phyloP scores from a whole-genome alignment of 306 rosid genomes.

The Inga oerstediana region DNA sequence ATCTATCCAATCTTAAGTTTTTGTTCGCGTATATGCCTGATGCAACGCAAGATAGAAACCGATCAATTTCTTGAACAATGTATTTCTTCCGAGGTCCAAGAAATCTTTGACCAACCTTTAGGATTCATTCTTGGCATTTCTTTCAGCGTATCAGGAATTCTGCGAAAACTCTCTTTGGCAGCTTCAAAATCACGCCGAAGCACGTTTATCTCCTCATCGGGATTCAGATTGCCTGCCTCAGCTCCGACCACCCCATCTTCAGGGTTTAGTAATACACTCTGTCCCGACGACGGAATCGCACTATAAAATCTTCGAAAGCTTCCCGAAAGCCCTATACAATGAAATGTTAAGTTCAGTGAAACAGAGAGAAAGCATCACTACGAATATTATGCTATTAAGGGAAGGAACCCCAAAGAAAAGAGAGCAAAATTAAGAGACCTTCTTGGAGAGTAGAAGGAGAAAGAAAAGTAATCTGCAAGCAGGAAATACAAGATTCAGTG shows the following conservation, averaged over 20 bases:
- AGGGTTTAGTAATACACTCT: conserved; percentile 30
- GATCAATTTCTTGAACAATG: conserved; percentile 19
- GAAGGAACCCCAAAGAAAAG: neutral
- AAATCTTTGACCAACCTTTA: conserved; percentile 53
- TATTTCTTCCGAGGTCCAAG: neutral
- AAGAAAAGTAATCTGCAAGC: conserved; percentile 42
- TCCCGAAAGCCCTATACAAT: conserved; percentile 53
- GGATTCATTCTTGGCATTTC: conserved; percentile 85
- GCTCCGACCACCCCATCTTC: conserved; percentile 15
- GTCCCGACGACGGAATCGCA: conserved; percentile 35
- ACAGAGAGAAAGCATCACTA: conserved; percentile 20
- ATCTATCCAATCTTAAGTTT: conserved; percentile 72
- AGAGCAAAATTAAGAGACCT: conserved; percentile 41
- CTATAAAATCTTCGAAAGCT: conserved; percentile 52
- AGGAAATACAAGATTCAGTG: conserved; percentile 26
- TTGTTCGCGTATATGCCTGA: conserved; percentile 91
- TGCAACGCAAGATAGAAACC: conserved; percentile 19
- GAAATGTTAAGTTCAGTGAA: conserved; percentile 14
- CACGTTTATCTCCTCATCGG: conserved; percentile 51
- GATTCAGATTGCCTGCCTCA: conserved; percentile 17
- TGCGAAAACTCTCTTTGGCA: conserved; percentile 64
- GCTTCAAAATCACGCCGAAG: conserved; percentile 69
- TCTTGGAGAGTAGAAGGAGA: conserved; percentile 39
- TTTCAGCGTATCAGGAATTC: conserved; percentile 64
- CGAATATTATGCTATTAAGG: neutral